These are phyloP conservation scores for Ocimum tenuiflorum DNA, from an alignment of 257 asterid species.

Conservation along the genomic window DNA sequence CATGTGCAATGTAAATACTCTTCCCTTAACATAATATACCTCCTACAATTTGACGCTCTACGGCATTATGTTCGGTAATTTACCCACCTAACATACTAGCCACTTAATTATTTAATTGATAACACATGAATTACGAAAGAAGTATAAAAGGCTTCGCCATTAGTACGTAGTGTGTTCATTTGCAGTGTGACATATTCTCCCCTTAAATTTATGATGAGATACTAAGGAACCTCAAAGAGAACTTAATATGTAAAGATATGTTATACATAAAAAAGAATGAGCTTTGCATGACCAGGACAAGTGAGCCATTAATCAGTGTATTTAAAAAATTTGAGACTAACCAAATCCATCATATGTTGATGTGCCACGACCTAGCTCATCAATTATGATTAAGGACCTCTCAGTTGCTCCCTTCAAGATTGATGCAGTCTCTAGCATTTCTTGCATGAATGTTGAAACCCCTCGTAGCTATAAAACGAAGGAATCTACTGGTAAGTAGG, in stretches of 20 bases:
- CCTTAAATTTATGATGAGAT: not conserved
- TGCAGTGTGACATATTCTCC: not conserved
- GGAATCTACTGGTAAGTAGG: not conserved
- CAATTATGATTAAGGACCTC: constrained; percentile 78
- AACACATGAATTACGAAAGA: not conserved
- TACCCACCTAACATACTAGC: not conserved
- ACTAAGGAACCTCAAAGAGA: not conserved
- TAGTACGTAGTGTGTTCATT: not conserved
- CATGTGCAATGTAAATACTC: too few relatives aligned
- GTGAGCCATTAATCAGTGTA: not conserved
- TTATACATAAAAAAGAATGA: not conserved
- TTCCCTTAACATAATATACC: too few relatives aligned
- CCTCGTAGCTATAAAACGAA: constrained; percentile 61
- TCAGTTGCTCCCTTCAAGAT: constrained; percentile 93
- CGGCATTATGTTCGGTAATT: not conserved
- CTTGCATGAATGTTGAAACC: constrained; percentile 99
- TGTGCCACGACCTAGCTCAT: constrained; percentile 98
- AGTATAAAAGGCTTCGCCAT: not conserved
- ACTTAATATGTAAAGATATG: not conserved
- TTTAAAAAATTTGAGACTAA: constrained; percentile 34
- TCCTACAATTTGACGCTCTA: not conserved
- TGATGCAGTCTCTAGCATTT: constrained; percentile 98
- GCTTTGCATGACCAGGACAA: constrained; percentile 6
- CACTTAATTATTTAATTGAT: not conserved
- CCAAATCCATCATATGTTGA: constrained; percentile 99